Conservation (phyloP, 352 stramenopile species). For the Pythium folliculosum region DNA sequence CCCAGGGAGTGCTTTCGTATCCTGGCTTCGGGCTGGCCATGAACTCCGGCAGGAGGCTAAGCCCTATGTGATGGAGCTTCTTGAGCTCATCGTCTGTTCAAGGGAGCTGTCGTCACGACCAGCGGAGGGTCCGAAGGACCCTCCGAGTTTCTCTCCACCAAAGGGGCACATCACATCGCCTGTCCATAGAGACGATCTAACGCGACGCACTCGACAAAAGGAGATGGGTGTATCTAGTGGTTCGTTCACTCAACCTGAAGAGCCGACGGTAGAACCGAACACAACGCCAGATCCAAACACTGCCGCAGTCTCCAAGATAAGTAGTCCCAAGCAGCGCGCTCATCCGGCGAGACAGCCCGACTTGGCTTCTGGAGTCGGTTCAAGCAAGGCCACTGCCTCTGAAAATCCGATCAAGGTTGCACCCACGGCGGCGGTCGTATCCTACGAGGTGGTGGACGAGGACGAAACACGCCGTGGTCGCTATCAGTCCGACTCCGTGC, state of each 20-base stretch:
- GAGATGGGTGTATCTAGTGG: neutral
- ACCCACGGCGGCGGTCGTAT: no score
- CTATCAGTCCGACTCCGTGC: no score
- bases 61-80: slow-evolving; percentile 69
- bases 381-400: no score
- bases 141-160: neutral
- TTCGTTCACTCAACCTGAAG: neutral
- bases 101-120: slow-evolving; percentile 25
- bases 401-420: no score
- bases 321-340: no score
- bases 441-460: neutral
- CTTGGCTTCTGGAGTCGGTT: no score
- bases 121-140: neutral
- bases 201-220: neutral
- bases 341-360: no score
- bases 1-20: slow-evolving; percentile 77
- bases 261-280: neutral
- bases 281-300: neutral
- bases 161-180: neutral
- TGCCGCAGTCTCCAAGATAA: no score
- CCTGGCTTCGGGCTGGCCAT: slow-evolving; percentile 88
- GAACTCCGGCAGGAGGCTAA: slow-evolving; percentile 90
- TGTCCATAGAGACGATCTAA: neutral
- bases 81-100: slow-evolving; percentile 76
- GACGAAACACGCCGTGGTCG: neutral